Conservation (phyloP, 2,329 filamentous ascomycete species). For the Fusarium mundagurra region DNA sequence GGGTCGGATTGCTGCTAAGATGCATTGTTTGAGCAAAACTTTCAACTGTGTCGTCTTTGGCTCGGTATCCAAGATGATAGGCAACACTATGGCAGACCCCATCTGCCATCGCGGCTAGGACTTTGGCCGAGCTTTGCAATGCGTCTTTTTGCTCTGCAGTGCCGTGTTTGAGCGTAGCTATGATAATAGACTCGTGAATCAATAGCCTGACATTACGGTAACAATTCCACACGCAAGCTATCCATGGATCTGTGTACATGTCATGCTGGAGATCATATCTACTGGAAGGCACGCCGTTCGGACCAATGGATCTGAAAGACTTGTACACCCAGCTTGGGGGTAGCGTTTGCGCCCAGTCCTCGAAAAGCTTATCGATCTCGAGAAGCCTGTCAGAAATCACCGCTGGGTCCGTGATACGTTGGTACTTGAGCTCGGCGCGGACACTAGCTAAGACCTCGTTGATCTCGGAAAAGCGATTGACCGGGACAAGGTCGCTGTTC, state of each 20-base stretch:
- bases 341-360: slow-evolving; percentile 4
- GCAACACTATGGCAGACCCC: slow-evolving; percentile 30
- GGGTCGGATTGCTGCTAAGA: not conserved
- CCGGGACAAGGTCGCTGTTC: not conserved
- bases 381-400: slow-evolving; percentile 14
- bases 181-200: slow-evolving; percentile 34
- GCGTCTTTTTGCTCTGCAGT: not conserved
- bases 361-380: slow-evolving; percentile 12
- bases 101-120: slow-evolving; percentile 19
- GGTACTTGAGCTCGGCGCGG: slow-evolving; percentile 22
- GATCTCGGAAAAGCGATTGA: slow-evolving; percentile 26
- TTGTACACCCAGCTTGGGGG: slow-evolving; percentile 18
- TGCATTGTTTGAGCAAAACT: not conserved
- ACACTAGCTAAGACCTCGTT: slow-evolving; percentile 16
- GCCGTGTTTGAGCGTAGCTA: slow-evolving; percentile 20
- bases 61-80: slow-evolving; percentile 28
- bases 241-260: slow-evolving; percentile 28
- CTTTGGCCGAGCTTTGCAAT: slow-evolving; percentile 13
- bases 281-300: not conserved
- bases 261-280: slow-evolving; percentile 21
- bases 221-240: slow-evolving; percentile 36
- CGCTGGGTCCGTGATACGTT: slow-evolving; percentile 13
- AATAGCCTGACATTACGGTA: slow-evolving; percentile 30
- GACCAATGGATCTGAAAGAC: slow-evolving; percentile 16
- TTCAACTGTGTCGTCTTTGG: not conserved